Conservation (phyloP, 352 stramenopile species). For the Phytopythium chamaehyphon region DNA sequence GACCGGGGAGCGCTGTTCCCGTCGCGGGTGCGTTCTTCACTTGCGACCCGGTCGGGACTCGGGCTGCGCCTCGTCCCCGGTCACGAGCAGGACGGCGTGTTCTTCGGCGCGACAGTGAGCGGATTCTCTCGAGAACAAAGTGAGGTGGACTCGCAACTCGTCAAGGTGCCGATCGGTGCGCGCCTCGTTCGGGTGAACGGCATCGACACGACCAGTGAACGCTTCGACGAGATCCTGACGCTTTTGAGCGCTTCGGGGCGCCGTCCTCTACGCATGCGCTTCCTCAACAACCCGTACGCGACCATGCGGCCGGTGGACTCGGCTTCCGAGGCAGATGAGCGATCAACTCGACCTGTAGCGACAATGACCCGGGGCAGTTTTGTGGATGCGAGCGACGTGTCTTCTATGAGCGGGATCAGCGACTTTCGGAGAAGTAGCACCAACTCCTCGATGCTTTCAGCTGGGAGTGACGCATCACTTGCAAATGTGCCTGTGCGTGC, state of each 20-base stretch:
- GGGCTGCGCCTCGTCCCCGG: slow-evolving; percentile 56
- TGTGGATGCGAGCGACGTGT: slow-evolving; percentile 1
- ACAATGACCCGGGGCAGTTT: slow-evolving; percentile 2
- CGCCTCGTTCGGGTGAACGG: slow-evolving; percentile 74
- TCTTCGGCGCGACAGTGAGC: slow-evolving; percentile 62
- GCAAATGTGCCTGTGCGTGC: neutral
- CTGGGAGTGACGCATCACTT: neutral
- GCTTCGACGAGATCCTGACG: slow-evolving; percentile 61
- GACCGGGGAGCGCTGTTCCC: slow-evolving; percentile 30
- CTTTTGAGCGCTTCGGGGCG: slow-evolving; percentile 10
- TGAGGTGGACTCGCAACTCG: slow-evolving; percentile 55
- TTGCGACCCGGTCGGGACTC: slow-evolving; percentile 44
- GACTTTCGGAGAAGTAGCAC: slow-evolving; percentile 14
- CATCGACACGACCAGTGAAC: slow-evolving; percentile 45
- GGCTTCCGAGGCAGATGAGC: neutral
- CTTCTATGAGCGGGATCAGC: slow-evolving; percentile 1
- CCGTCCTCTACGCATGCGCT: slow-evolving; percentile 52
- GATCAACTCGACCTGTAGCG: too few species aligned
- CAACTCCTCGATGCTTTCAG: slow-evolving; percentile 1
- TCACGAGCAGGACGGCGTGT: slow-evolving; percentile 54
- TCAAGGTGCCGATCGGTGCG: slow-evolving; percentile 53
- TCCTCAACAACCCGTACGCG: slow-evolving; percentile 56
- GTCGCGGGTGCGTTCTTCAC: slow-evolving; percentile 64
- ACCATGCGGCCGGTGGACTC: neutral
- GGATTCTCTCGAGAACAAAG: slow-evolving; percentile 58